These are phyloP conservation scores for Paecilomyces sp. DNA, from an alignment of 2,329 filamentous ascomycete species.

Conservation along the genomic window DNA sequence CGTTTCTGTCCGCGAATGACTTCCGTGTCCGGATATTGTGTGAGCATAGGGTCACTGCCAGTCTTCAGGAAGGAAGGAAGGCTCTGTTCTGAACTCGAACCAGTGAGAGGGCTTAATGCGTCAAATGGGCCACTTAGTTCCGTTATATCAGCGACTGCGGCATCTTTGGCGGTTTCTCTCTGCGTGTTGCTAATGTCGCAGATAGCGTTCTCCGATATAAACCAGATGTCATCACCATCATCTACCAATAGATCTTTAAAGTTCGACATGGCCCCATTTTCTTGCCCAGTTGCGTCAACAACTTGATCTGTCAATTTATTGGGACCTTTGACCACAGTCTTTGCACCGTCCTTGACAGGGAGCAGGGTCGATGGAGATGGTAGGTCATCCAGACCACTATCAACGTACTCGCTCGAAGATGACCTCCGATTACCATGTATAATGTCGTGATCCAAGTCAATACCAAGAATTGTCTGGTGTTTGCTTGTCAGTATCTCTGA, in stretches of 20 bases:
- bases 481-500: slow-evolving; percentile 9
- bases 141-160: slow-evolving; percentile 14
- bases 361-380: slow-evolving; percentile 29
- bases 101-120: background rate
- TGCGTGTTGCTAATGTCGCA: background rate
- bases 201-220: background rate
- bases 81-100: background rate
- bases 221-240: background rate
- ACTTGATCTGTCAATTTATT: background rate
- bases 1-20: background rate
- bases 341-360: background rate
- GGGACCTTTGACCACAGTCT: background rate
- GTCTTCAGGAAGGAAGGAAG: background rate
- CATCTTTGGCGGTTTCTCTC: background rate
- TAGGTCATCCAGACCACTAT: slow-evolving; percentile 27
- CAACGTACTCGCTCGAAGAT: slow-evolving; percentile 26
- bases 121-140: slow-evolving; percentile 6
- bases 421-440: slow-evolving; percentile 12
- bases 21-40: background rate
- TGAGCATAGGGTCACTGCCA: background rate
- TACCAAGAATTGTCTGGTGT: slow-evolving; percentile 9
- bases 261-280: background rate
- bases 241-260: background rate
- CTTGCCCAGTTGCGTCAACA: slow-evolving; percentile 1
- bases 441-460: slow-evolving; percentile 17